phyloP scores from a whole-genome alignment of 2,329 filamentous ascomycete species.

The Clonostachys sp. region DNA sequence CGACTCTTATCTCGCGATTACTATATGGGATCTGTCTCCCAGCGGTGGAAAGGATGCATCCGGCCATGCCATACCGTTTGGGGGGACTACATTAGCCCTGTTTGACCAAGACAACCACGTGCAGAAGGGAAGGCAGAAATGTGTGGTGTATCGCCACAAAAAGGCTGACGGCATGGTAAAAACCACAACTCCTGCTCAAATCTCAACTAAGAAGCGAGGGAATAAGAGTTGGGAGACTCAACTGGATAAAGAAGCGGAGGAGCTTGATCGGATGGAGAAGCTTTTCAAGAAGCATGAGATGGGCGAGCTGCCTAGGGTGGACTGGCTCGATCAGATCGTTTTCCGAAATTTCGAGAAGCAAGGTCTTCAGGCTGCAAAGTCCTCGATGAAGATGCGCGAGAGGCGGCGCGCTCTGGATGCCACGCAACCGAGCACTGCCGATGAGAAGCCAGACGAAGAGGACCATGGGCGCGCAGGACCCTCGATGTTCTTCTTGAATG shows the following conservation, averaged over 20 bases:
- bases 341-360: slow-evolving; percentile 85
- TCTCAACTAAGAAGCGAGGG: slow-evolving; percentile 39
- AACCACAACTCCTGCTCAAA: slow-evolving; percentile 69
- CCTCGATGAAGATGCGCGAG: slow-evolving; percentile 55
- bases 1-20: slow-evolving; percentile 83
- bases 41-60: slow-evolving; percentile 65
- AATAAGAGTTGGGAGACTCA: slow-evolving; percentile 25
- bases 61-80: slow-evolving; percentile 83
- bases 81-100: slow-evolving; percentile 85
- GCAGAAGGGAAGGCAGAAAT: slow-evolving; percentile 90
- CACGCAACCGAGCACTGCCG: slow-evolving; percentile 26
- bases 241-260: slow-evolving; percentile 69
- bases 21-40: slow-evolving; percentile 90
- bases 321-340: slow-evolving; percentile 94
- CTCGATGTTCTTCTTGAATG: slow-evolving; percentile 73
- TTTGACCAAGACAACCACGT: slow-evolving; percentile 91
- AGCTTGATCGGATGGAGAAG: slow-evolving; percentile 83
- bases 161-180: slow-evolving; percentile 81
- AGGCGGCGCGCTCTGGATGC: slow-evolving; percentile 35
- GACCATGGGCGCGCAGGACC: slow-evolving; percentile 38
- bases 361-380: slow-evolving; percentile 58
- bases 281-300: slow-evolving; percentile 98
- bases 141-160: slow-evolving; percentile 75
- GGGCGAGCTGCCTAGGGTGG: slow-evolving; percentile 87
- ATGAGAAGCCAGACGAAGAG: slow-evolving; percentile 17